These are phyloP conservation scores for Schizosaccharomyces octosporus DNA, from an alignment of 805 yeast genomes.

Conservation along the genomic window DNA sequence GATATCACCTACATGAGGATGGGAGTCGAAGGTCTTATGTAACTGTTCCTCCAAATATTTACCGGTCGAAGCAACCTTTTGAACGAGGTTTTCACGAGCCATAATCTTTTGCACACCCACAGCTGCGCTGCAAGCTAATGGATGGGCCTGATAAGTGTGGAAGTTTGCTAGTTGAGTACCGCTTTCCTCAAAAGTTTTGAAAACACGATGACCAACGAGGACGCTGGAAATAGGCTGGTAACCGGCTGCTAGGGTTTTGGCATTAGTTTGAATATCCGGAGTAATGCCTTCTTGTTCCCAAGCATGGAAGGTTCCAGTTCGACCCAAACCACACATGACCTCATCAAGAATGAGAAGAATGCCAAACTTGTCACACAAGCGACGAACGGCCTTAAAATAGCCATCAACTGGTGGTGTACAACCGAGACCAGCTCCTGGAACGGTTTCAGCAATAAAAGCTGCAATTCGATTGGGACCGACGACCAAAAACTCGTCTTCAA, in stretches of 20 bases:
- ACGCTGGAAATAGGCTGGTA: slow-evolving; percentile 26
- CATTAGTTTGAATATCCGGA: slow-evolving; percentile 26
- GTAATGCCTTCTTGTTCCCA: slow-evolving; percentile 23
- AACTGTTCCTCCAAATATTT: slow-evolving; percentile 9
- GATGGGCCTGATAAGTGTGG: slow-evolving; percentile 29
- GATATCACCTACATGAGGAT: slow-evolving; percentile 27
- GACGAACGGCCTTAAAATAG: slow-evolving; percentile 23
- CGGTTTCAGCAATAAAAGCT: background rate
- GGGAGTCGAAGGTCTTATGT: slow-evolving; percentile 13
- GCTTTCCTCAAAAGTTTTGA: slow-evolving; percentile 3
- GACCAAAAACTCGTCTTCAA: background rate
- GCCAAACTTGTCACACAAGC: slow-evolving; percentile 27
- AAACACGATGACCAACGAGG: slow-evolving; percentile 10
- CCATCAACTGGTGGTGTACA: slow-evolving; percentile 10
- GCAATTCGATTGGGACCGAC: background rate
- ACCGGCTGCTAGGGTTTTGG: slow-evolving; percentile 27
- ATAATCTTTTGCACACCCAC: slow-evolving; percentile 22
- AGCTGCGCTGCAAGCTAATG: slow-evolving; percentile 24
- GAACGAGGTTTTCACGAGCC: background rate
- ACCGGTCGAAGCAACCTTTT: background rate
- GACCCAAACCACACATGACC: slow-evolving; percentile 34
- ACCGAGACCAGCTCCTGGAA: background rate
- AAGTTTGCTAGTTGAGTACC: slow-evolving; percentile 24
- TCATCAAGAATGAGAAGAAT: slow-evolving; percentile 27
- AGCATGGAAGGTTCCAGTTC: slow-evolving; percentile 25